Percentiles rank a stretch among this genome's conserved stretches.
Evolutionary conservation across 1,139 yeast genomes (phyloP).

Genomic region (Magnusiomyces suaveolens): DNA sequence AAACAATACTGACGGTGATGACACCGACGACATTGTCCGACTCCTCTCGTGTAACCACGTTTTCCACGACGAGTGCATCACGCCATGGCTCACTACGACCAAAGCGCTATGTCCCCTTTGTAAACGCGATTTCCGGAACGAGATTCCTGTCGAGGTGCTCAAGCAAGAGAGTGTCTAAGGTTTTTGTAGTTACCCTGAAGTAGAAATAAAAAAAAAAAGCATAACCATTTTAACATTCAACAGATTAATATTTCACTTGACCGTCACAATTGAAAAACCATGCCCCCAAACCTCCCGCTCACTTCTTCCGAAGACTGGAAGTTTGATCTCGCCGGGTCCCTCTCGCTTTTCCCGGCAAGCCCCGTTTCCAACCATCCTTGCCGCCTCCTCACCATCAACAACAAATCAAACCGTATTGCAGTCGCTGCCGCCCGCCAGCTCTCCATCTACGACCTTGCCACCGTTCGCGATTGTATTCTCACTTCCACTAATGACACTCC

Average conservation of each 20-base stretch:
- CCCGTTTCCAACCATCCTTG: background rate
- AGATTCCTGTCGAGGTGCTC: constrained; percentile 7
- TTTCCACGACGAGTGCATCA: constrained; percentile 69
- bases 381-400: background rate
- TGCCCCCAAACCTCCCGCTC: background rate
- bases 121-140: constrained; percentile 35
- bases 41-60: constrained; percentile 78
- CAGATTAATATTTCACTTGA: background rate
- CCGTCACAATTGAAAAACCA: background rate
- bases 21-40: constrained; percentile 54
- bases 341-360: too few species aligned
- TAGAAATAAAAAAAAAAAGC: background rate
- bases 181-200: background rate
- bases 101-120: constrained; percentile 83
- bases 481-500: too few species aligned
- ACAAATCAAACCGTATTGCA: too few species aligned
- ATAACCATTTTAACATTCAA: background rate
- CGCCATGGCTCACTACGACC: constrained; percentile 70
- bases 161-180: constrained; percentile 1
- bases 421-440: too few species aligned
- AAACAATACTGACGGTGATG: constrained; percentile 20
- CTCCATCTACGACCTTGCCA: background rate
- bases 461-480: background rate
- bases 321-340: background rate
- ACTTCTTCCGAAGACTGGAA: background rate